These are phyloP conservation scores for Botrytis cinerea DNA, from an alignment of 2,329 filamentous ascomycete species.

Conservation along the genomic window DNA sequence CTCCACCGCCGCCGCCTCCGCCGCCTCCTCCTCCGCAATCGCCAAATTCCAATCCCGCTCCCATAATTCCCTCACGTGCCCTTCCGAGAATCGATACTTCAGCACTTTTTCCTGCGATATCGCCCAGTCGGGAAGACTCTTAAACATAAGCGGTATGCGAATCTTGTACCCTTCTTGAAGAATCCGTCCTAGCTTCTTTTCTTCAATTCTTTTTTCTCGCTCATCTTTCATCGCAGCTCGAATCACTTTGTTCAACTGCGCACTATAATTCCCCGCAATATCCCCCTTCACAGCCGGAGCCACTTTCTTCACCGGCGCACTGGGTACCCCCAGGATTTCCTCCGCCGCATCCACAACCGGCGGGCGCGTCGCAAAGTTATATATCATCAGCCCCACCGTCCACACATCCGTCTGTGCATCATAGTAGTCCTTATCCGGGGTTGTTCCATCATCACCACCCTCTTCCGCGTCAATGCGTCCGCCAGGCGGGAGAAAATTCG, in stretches of 20 bases:
- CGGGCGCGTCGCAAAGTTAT: not conserved
- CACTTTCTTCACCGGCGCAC: too few species aligned
- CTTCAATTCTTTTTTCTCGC: not conserved
- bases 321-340: too few species aligned
- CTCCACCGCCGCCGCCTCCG: not conserved
- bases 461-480: not conserved
- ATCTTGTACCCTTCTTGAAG: not conserved
- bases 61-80: not conserved
- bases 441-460: not conserved
- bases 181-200: not conserved
- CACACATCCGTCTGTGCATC: constrained; percentile 1
- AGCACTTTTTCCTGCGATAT: not conserved
- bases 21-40: not conserved
- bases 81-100: not conserved
- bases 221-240: not conserved
- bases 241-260: not conserved
- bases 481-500: not conserved
- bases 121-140: not conserved
- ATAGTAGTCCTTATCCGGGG: not conserved
- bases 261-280: not conserved
- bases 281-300: not conserved
- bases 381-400: not conserved
- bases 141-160: not conserved
- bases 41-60: not conserved
- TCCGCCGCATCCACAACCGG: too few species aligned